Base-by-base conservation (phyloP, 1,284 basidiomycete genomes). In the Sporisorium scitamineum region DNA sequence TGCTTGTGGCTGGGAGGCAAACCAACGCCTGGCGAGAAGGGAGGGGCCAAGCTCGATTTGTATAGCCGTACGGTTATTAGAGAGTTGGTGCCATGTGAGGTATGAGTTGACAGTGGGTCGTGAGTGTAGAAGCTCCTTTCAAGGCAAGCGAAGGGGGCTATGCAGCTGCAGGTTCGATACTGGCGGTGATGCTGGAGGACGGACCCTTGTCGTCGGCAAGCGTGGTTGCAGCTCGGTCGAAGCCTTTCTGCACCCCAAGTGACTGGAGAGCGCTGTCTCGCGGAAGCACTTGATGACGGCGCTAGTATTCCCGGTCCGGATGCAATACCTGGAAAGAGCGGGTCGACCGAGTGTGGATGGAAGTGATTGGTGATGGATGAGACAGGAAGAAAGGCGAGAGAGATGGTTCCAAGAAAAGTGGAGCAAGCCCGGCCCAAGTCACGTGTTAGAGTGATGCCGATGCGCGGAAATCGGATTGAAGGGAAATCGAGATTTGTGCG, bases 371-470 rank as follows among this genome's bases (percentile, higher is more conserved):
- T 29, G 60, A 27, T 37, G 27, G 32, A 54, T n/a, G 42, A 16
- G 18, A 22, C 18, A 37, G 51, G 5, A 29, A 16, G 47, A 50
- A 7, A 45, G 24, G 24, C 1, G 42, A 59, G 57, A 42, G 31
- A 5, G 45, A 31, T 16, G 48, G 13, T 20, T 5, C 18, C 9
- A 18, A 14, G 14, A 50, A 39, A 50, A 59, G 56, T 59, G 37
- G 57, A 59, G 57, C 24, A 39, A 11, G n/a, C 41, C 22, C 10
- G 39, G 34, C n/a, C 34, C 14, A 26, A 22, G 20, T 52, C 56
- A 58, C 45, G 45, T 58, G 56, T 51, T 48, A 29, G 31, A 34
- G 31, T 31, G 20, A 37, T 22, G n/a, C 13, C 9, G 45, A n/a
- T n/a, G n/a, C n/a, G n/a, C n/a, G n/a, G n/a, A n/a, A n/a, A n/a